Evolutionary conservation across 1,139 yeast species (phyloP).

Genomic region (Tardiomyces blankii): DNA sequence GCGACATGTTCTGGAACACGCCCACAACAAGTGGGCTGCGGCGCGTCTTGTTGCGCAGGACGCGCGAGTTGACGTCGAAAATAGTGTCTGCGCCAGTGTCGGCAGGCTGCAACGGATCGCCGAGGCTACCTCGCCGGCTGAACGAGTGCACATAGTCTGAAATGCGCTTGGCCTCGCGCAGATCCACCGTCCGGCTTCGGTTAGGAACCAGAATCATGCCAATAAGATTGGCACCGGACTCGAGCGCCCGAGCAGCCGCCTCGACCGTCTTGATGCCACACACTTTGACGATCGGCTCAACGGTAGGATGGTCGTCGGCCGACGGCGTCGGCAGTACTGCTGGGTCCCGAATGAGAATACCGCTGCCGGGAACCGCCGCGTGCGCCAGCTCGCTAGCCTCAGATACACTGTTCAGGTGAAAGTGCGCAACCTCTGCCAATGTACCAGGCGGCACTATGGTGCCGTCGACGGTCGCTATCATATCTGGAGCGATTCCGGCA

Average conservation of each 20-base stretch:
- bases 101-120: neutral
- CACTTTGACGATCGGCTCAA: constrained; percentile 47
- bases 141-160: constrained; percentile 25
- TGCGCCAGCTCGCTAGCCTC: neutral
- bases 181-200: constrained; percentile 57
- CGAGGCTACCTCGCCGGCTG: constrained; percentile 3
- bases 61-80: constrained; percentile 13
- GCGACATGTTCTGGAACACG: constrained; percentile 74
- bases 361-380: neutral
- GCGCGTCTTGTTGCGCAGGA: constrained; percentile 9
- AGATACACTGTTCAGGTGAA: neutral
- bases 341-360: neutral
- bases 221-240: constrained; percentile 58
- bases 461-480: neutral
- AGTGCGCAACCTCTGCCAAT: neutral
- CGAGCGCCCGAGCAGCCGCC: constrained; percentile 61
- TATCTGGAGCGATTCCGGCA: neutral
- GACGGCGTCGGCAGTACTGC: neutral
- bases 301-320: neutral
- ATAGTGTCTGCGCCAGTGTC: neutral
- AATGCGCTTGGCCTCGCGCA: constrained; percentile 43
- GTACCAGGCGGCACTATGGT: neutral
- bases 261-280: constrained; percentile 68
- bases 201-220: constrained; percentile 86
- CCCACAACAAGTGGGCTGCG: constrained; percentile 76